phyloP scores from a whole-genome alignment of 73 alveolate genomes.

The Loxodes magnus region DNA sequence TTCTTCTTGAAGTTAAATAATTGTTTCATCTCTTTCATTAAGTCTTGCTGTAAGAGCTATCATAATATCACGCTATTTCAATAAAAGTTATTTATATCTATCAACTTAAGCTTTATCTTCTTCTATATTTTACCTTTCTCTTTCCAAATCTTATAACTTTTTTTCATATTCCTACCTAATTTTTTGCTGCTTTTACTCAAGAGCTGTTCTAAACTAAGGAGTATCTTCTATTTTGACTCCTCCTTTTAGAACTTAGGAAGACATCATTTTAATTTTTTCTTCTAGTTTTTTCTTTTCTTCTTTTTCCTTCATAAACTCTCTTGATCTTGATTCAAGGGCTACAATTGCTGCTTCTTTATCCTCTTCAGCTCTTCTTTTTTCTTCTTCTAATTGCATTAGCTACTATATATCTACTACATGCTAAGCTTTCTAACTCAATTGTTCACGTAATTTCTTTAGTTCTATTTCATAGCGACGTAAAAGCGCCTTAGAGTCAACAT shows the following conservation, averaged over 20 bases:
- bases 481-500: constrained; percentile 88
- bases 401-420: constrained; percentile 42
- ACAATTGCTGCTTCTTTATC: constrained; percentile 89
- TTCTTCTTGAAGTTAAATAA: constrained; percentile 86
- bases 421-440: constrained; percentile 69
- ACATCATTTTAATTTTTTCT: constrained; percentile 86
- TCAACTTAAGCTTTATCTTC: constrained; percentile 91
- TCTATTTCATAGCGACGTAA: constrained; percentile 94
- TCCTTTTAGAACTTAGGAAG: constrained; percentile 89
- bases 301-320: constrained; percentile 81
- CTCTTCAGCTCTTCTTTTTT: constrained; percentile 82
- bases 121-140: constrained; percentile 80
- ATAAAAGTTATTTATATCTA: constrained; percentile 87
- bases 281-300: constrained; percentile 90
- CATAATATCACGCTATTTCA: constrained; percentile 97
- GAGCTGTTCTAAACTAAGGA: constrained; percentile 81
- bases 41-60: constrained; percentile 92
- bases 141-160: constrained; percentile 85
- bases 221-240: constrained; percentile 94
- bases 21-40: constrained; percentile 97
- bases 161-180: constrained; percentile 66
- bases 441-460: constrained; percentile 79
- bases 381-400: constrained; percentile 72
- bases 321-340: constrained; percentile 84
- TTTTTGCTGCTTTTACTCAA: constrained; percentile 66